Evolutionary conservation across 805 yeast species (phyloP).

Genomic region (Clavispora santaluciae): DNA sequence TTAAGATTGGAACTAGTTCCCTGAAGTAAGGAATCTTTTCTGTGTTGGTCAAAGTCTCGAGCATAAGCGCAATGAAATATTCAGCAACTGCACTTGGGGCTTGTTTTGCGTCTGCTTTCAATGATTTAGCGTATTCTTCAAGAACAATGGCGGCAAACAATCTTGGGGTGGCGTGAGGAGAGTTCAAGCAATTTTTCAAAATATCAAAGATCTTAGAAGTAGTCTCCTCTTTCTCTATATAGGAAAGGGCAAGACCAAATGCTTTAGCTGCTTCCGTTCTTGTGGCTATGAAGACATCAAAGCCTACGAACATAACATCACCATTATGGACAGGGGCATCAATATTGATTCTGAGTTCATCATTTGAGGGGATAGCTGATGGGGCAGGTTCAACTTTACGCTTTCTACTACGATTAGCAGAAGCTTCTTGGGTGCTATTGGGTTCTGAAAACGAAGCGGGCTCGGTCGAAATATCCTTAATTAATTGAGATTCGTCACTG

Average conservation of each 20-base stretch:
- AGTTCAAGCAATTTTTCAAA: constrained; percentile 41
- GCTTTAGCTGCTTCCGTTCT: constrained; percentile 74
- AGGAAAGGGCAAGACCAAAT: constrained; percentile 60
- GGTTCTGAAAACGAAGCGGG: constrained; percentile 5
- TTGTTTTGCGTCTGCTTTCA: constrained; percentile 16
- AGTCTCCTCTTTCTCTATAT: constrained; percentile 36
- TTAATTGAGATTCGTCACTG: constrained; percentile 8
- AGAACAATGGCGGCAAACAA: constrained; percentile 63
- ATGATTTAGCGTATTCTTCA: constrained; percentile 55
- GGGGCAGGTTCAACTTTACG: constrained; percentile 32
- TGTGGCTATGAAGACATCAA: constrained; percentile 67
- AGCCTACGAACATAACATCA: constrained; percentile 81
- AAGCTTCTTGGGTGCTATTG: constrained; percentile 12
- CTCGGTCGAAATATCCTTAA: constrained; percentile 7
- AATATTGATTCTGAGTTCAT: constrained; percentile 68
- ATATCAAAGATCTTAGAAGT: constrained; percentile 34
- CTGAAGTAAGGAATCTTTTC: constrained; percentile 55
- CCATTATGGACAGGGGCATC: constrained; percentile 92
- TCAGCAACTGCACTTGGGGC: constrained; percentile 17
- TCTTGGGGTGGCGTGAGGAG: constrained; percentile 78
- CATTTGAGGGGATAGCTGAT: constrained; percentile 44
- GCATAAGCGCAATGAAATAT: constrained; percentile 23
- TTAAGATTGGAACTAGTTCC: constrained; percentile 81
- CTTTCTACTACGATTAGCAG: constrained; percentile 40
- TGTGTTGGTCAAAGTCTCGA: constrained; percentile 37